Conservation (phyloP, 257 asterid genomes). For the Gentiana straminea region DNA sequence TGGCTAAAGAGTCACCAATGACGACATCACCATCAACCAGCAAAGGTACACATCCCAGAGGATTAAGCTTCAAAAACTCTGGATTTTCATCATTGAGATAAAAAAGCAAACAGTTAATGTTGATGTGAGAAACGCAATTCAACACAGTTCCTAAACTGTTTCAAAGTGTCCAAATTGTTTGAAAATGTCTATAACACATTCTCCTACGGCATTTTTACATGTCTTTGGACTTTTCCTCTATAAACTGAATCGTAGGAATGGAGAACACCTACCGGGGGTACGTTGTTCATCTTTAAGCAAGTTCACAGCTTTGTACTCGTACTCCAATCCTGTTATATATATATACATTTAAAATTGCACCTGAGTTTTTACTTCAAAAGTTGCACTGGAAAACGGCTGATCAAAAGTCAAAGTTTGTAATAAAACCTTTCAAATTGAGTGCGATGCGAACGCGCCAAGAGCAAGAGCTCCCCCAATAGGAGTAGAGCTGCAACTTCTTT, state of each 20-base stretch:
- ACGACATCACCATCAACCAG: constrained; percentile 69
- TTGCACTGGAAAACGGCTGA: not conserved
- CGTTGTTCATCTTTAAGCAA: constrained; percentile 1
- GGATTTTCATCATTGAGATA: constrained; percentile 9
- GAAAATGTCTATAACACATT: too few species aligned
- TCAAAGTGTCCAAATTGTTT: too few species aligned
- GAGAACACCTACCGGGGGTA: constrained; percentile 1
- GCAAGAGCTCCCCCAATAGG: constrained; percentile 5
- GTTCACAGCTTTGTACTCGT: constrained; percentile 6
- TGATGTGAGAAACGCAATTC: too few species aligned
- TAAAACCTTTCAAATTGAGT: constrained; percentile 7
- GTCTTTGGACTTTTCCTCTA: too few species aligned
- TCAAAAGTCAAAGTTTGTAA: not conserved
- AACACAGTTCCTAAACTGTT: too few species aligned
- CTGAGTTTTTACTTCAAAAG: too few species aligned
- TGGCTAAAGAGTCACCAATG: constrained; percentile 71
- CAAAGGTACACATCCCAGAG: constrained; percentile 65
- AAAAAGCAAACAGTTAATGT: constrained; percentile 11
- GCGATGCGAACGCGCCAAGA: constrained; percentile 6
- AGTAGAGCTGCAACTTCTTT: constrained; percentile 8
- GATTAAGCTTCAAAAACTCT: constrained; percentile 87
- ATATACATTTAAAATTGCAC: too few species aligned
- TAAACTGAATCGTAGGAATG: not conserved
- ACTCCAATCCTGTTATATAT: constrained; percentile 3
- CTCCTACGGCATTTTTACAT: too few species aligned